A percentile compares a stretch with the other conserved stretches of the same genome.
phyloP scores from a whole-genome alignment of 805 yeast species.

The Myxozyma monticola region DNA sequence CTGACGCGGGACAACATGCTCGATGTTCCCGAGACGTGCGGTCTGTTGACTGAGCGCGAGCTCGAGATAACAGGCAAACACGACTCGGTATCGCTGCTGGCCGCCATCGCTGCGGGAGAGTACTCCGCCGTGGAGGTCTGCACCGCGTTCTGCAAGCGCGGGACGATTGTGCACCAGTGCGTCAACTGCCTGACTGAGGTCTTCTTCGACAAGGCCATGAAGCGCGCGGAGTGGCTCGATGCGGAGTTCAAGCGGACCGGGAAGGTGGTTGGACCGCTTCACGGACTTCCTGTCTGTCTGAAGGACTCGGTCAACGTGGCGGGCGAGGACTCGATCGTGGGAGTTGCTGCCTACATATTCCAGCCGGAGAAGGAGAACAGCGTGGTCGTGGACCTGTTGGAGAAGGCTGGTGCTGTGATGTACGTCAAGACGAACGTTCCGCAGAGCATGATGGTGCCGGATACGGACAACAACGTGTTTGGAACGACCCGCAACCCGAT shows the following conservation, averaged over 20 bases:
- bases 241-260: conserved; percentile 49
- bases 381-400: conserved; percentile 48
- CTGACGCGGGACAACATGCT: conserved; percentile 13
- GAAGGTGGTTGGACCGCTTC: conserved; percentile 51
- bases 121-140: conserved; percentile 50
- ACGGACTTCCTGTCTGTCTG: conserved; percentile 66
- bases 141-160: conserved; percentile 55
- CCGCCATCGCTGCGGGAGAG: conserved; percentile 35
- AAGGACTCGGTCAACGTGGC: conserved; percentile 62
- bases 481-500: conserved; percentile 55
- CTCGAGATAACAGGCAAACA: conserved; percentile 34
- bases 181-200: conserved; percentile 41
- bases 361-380: conserved; percentile 42
- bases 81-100: conserved; percentile 30
- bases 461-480: conserved; percentile 55
- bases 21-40: conserved; percentile 26
- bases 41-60: conserved; percentile 32
- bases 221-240: conserved; percentile 57
- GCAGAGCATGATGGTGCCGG: conserved; percentile 58
- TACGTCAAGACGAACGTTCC: conserved; percentile 61
- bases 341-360: conserved; percentile 30
- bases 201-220: conserved; percentile 61
- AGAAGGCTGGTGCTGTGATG: conserved; percentile 56
- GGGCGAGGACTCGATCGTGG: conserved; percentile 52
- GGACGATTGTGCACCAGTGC: conserved; percentile 59